Base-by-base conservation (phyloP, 371 early-diverging fungal genomes). In the Mucor indicus region DNA sequence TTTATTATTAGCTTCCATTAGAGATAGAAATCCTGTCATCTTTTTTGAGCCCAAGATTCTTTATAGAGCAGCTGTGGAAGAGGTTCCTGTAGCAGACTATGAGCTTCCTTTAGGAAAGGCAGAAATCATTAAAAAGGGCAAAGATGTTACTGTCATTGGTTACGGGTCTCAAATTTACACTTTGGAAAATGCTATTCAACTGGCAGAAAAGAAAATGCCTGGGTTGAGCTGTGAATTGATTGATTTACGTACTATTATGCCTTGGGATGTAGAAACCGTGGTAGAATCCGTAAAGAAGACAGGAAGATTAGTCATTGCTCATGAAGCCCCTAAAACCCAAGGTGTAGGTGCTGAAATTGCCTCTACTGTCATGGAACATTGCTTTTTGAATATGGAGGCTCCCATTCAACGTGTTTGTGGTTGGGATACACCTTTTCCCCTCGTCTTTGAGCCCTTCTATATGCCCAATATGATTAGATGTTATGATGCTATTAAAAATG, bases 21-120 rank as follows among this genome's bases (percentile, higher is more conserved):
- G 94, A 29, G 96, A 97, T 62, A 84, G 81, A 47, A 98, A 98
- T 69, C 98, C 98, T 4, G 91, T 92, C 24, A 67, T 98, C 20
- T 93, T 98, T 59, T 88, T 97, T 67, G 98, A 98, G 68, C 98
- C 98, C 53, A 98, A 98, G 72, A 89, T 92, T 43, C 79, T 98
- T 16, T 98, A 98, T 66, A 87, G 98, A 31, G 84, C 95, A 32
- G 93, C 98, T 20, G 97, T 94, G 21, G 98, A 98, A 64, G 89
- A 92, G 56, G 97, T 98, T 0, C 98, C 98, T 30, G 84, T 87
- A 1, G 94, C 81, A 21, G 98, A 97, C 54, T 98, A 90, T 62
- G 87, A 77, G 53, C 67, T 98, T 20, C 96, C 98, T 3, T 56
- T 98, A 9, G 92, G 93, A 23, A 94, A 94, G 67, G 98, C 98